Conservation (phyloP, 2,329 filamentous ascomycete species). For the Talaromyces sp. region DNA sequence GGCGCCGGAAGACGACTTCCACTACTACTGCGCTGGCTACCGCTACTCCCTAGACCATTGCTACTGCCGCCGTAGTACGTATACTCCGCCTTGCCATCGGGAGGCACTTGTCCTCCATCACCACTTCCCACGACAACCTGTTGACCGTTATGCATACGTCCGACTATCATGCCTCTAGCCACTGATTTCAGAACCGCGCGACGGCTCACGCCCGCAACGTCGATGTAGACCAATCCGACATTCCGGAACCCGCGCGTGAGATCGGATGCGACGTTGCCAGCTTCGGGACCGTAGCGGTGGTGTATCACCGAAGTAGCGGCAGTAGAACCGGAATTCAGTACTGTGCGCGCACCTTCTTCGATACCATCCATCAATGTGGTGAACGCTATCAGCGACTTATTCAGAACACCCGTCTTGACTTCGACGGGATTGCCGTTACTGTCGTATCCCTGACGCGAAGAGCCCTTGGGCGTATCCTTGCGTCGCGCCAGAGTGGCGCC, state of each 20-base stretch:
- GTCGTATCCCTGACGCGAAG: constrained; percentile 56
- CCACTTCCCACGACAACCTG: constrained; percentile 48
- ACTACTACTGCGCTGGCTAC: not conserved
- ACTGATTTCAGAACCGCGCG: constrained; percentile 90
- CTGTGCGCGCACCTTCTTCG: constrained; percentile 75
- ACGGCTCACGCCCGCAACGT: constrained; percentile 87
- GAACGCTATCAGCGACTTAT: constrained; percentile 96
- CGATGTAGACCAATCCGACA: constrained; percentile 94
- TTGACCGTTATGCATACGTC: constrained; percentile 48
- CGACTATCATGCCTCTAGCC: constrained; percentile 80
- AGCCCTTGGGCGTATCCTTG: constrained; percentile 50
- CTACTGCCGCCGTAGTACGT: constrained; percentile 10
- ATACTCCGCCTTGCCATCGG: constrained; percentile 11
- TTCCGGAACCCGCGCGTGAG: constrained; percentile 89
- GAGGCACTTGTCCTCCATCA: constrained; percentile 40
- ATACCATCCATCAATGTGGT: constrained; percentile 91
- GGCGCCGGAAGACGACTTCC: constrained; percentile 31
- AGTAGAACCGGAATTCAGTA: constrained; percentile 69
- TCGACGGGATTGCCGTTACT: constrained; percentile 63
- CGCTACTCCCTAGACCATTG: constrained; percentile 6
- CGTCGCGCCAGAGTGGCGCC: constrained; percentile 72
- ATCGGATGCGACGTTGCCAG: constrained; percentile 70
- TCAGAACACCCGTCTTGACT: constrained; percentile 88
- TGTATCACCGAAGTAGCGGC: constrained; percentile 83
- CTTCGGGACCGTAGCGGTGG: constrained; percentile 86